Conservation (phyloP, 2,329 filamentous ascomycete species). For the Chrysosporium keratinophilum region DNA sequence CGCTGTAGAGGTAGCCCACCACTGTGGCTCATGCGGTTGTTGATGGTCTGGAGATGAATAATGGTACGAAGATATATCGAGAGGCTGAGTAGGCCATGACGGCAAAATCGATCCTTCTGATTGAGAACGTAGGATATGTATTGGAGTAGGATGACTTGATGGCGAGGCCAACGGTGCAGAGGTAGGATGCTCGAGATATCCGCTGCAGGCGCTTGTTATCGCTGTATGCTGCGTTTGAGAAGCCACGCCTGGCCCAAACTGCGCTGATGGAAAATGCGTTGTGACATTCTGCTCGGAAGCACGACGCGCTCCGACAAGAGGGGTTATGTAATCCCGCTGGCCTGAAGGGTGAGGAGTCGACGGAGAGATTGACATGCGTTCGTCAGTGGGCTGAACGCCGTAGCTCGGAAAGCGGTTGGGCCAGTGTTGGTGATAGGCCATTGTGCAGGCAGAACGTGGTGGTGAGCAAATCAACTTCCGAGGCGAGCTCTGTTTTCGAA, state of each 20-base stretch:
- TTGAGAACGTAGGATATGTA: constrained; percentile 32
- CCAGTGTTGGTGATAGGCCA: constrained; percentile 41
- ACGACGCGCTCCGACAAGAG: constrained; percentile 20
- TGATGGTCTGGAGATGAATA: constrained; percentile 33
- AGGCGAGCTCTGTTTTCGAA: constrained; percentile 37
- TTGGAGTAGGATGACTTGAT: constrained; percentile 28
- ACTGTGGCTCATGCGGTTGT: constrained; percentile 28
- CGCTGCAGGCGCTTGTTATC: constrained; percentile 26
- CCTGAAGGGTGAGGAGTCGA: constrained; percentile 37
- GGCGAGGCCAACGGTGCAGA: constrained; percentile 19
- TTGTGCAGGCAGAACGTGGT: constrained; percentile 36
- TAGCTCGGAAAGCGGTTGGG: constrained; percentile 46
- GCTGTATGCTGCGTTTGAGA: constrained; percentile 27
- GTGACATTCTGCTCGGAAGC: constrained; percentile 33
- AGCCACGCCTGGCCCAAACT: constrained; percentile 27
- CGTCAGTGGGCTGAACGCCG: constrained; percentile 38
- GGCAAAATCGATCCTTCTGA: constrained; percentile 28
- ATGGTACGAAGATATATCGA: constrained; percentile 28
- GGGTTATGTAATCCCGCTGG: constrained; percentile 30
- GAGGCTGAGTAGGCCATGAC: constrained; percentile 35
- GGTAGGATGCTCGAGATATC: constrained; percentile 26
- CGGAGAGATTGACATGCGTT: constrained; percentile 36
- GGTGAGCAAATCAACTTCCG: constrained; percentile 48
- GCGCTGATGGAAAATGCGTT: constrained; percentile 23
- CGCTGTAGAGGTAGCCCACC: constrained; percentile 26